Conservation (phyloP, 2,329 filamentous ascomycete genomes). For the Exophiala mesophila region DNA sequence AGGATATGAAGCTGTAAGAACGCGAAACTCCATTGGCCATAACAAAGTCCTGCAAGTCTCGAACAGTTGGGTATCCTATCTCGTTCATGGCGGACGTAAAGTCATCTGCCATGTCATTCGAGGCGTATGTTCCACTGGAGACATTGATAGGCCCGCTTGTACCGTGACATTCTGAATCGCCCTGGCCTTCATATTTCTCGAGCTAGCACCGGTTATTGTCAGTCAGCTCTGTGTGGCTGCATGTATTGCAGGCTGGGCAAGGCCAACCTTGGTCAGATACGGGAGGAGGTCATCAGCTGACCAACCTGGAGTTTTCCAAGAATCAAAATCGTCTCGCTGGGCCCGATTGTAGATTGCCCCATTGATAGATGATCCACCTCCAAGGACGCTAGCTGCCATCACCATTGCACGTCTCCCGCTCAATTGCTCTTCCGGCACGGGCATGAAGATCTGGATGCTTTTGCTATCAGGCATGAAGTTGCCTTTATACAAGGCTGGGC, state of each 20-base stretch:
- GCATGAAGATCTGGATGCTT: slow-evolving; percentile 50
- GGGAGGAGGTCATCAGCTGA: slow-evolving; percentile 47
- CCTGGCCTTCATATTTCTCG: slow-evolving; percentile 53
- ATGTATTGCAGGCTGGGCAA: too few species aligned
- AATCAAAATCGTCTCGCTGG: slow-evolving; percentile 38
- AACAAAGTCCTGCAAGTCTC: slow-evolving; percentile 49
- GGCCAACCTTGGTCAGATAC: slow-evolving; percentile 49
- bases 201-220: slow-evolving; percentile 31
- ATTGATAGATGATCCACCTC: slow-evolving; percentile 59
- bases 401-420: slow-evolving; percentile 32
- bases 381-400: slow-evolving; percentile 49
- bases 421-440: slow-evolving; percentile 39
- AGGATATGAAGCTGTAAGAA: slow-evolving; percentile 47
- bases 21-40: slow-evolving; percentile 39
- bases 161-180: slow-evolving; percentile 47
- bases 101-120: slow-evolving; percentile 40
- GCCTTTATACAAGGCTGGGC: slow-evolving; percentile 48
- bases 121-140: slow-evolving; percentile 46
- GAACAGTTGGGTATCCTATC: slow-evolving; percentile 49
- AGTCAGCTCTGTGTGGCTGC: background rate
- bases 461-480: slow-evolving; percentile 48
- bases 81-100: slow-evolving; percentile 47
- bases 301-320: slow-evolving; percentile 52
- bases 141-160: slow-evolving; percentile 52
- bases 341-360: slow-evolving; percentile 50